Evolutionary conservation across 1,284 basidiomycete genomes (phyloP), one percentile per base, ranked within the genome.

Genomic region (Ustilago sp.): DNA sequence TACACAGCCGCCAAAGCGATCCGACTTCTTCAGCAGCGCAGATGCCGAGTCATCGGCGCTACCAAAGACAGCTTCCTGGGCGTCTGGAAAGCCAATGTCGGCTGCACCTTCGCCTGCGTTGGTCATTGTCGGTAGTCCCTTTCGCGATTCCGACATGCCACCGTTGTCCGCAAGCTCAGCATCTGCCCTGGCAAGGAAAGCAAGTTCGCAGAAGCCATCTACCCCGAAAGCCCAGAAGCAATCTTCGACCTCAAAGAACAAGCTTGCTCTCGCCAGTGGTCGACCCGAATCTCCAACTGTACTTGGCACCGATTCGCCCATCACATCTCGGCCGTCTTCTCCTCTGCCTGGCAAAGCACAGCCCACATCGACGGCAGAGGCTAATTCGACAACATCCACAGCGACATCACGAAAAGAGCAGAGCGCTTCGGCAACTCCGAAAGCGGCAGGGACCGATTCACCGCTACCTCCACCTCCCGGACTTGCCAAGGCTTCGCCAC

Each of bases 61-160:
- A 36, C 84, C 84, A 11, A 84, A 84, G 76, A 85, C 84, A 17
- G 84, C 84, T 8, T 79, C 80, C 13, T 85, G 84, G 84, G 84
- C 84, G 3, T 83, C 83, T 2, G 81, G 83, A 32, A 81, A 79
- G 52, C 80, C 78, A n/a, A 58, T 62, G 35, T 69, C 64, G 17
- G 59, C 58, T 31, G 63, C 64, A 4, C 34, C 69, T 31, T 58
- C 75, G 43, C 58, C 69, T 23, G 68, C 70, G 31, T 68, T 74
- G 32, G 38, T 76, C 43, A 56, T 60, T 35, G 80, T 63, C 5
- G 66, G 61, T 60, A 76, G 68, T 48, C 80, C 53, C 39, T 80
- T 82, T 68, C 75, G 80, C 39, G 80, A 81, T 32, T 73, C 73
- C 8, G 81, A 83, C 54, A 74, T 83, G 74, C 81, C 81, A 4